Evolutionary conservation across 129 eudicot species (phyloP), one percentile per base, ranked within the genome.

Genomic region (Escallonia rubra): DNA sequence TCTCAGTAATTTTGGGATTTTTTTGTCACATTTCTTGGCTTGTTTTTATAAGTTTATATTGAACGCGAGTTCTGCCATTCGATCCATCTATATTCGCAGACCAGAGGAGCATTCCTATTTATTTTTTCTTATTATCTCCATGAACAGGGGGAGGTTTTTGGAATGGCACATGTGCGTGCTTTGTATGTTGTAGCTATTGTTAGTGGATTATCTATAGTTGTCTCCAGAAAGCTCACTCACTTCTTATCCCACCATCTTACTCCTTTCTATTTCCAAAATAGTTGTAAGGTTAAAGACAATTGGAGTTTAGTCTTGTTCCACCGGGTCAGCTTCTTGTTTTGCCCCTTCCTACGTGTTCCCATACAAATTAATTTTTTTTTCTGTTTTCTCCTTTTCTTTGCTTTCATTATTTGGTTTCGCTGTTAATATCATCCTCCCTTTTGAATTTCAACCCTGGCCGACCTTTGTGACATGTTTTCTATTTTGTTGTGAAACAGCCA

Each of bases 401-500:
- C 34, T 23, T 23, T 23, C 34, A 23, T 23, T 23, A 23, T 23
- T 23, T 23, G 34, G 34, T 23, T 23, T 23, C 34, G 34, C 34
- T 1, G 1, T 23, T 23, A 23, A 23, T 0, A 23, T 23, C 34
- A 23, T 23, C 34, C 34, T 23, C 3, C 52, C 10, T 14, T 41
- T 56, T 71, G 46, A 61, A 23, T 44, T 76, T 65, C 68, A 48
- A 15, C 67, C 43, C 60, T 69, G 59, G 15, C 58, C n/a, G 61
- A 58, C 41, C 13, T 73, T 10, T 52, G 10, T 9, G 4, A 48
- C 57, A 38, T 63, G 64, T 71, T 57, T 54, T 59, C 11, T 39
- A n/a, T 66, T 41, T 51, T 10, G 14, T 8, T 10, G 38, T 43
- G 7, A 10, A 63, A 77, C 82, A 94, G 99, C 99, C 99, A 12